Base-by-base conservation (phyloP, 2,329 filamentous ascomycete species). In the Monilinia fructigena region DNA sequence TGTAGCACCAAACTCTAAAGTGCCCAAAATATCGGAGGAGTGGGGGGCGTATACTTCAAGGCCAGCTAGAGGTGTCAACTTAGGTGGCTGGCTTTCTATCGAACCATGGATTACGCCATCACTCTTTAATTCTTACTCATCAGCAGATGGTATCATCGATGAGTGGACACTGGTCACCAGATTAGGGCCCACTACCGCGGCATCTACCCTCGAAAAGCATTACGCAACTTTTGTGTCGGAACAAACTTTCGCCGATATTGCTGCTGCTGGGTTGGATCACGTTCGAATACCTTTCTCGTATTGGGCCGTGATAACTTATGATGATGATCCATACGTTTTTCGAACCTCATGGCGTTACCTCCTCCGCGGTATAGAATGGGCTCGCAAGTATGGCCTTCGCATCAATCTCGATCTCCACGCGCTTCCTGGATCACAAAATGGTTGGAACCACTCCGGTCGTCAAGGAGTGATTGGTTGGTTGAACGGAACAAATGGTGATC, bases 21-120 rank as follows among this genome's bases (percentile, higher is more conserved):
- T 96, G 0, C 91, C 93, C 0, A 82, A 92, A 1, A 82, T 99
- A 8, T 85, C 92, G 71, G 82, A 93, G 68, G 74, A 82, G 1
- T 97, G 94, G 85, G 87, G 87, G 8, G 81, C 89, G 2, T 99
- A 98, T 73, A 85, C 87, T 2, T 86, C 85, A 28, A 87, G 83
- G 65, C 93, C 93, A 2, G 92, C 96, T 31, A 87, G 94, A 8
- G 95, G 95, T 0, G 92, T 98, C 47, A 98, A 97, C 73, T 77
- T 98, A 1, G 95, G 95, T 61, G 95, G 95, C 16, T 99, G 95
- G 95, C 85, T 99, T 1, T 91, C 90, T 3, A 80, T 99, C 16
- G 95, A 99, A 75, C 95, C 95, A 0, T 97, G 96, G 77, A 98
- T 99, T 76, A 94, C 92, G 4, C 95, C 95, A 0, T 97, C 93